Evolutionary conservation across 805 yeast species (phyloP).

Genomic region (Saccharomycopsis babjevae): DNA sequence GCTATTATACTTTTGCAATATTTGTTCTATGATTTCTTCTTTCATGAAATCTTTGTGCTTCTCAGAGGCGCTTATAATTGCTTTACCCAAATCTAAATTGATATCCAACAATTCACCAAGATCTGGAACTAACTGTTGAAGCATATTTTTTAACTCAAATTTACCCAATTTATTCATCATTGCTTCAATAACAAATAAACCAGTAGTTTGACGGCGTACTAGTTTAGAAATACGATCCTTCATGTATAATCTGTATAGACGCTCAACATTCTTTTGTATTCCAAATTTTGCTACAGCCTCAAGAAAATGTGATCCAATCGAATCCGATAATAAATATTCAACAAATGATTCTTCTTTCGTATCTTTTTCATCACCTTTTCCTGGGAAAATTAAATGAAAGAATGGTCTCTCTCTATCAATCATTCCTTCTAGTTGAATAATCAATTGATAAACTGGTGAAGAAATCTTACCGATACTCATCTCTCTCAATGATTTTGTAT

Average conservation of each 20-base stretch:
- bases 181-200: constrained; percentile 69
- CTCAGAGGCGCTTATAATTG: constrained; percentile 57
- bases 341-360: constrained; percentile 67
- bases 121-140: constrained; percentile 58
- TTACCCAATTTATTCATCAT: constrained; percentile 55
- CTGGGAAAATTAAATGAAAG: constrained; percentile 54
- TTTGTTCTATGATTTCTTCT: constrained; percentile 44
- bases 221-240: constrained; percentile 61
- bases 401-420: constrained; percentile 62
- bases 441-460: constrained; percentile 77
- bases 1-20: constrained; percentile 34
- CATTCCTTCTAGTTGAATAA: constrained; percentile 72
- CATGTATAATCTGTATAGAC: constrained; percentile 65
- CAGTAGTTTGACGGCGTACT: constrained; percentile 75
- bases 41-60: constrained; percentile 47
- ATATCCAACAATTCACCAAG: constrained; percentile 51
- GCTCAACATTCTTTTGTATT: constrained; percentile 57
- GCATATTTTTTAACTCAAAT: constrained; percentile 49
- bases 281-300: constrained; percentile 59
- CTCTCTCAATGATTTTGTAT: constrained; percentile 46
- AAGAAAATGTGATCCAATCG: constrained; percentile 90
- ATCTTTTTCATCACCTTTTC: constrained; percentile 40
- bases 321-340: constrained; percentile 72
- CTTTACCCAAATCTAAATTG: constrained; percentile 59
- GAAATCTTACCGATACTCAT: constrained; percentile 70